Percentiles rank a stretch among this genome's conserved stretches.
Evolutionary conservation across 108 stramenopile genomes (phyloP).

Genomic region (Bacterosira constricta): DNA sequence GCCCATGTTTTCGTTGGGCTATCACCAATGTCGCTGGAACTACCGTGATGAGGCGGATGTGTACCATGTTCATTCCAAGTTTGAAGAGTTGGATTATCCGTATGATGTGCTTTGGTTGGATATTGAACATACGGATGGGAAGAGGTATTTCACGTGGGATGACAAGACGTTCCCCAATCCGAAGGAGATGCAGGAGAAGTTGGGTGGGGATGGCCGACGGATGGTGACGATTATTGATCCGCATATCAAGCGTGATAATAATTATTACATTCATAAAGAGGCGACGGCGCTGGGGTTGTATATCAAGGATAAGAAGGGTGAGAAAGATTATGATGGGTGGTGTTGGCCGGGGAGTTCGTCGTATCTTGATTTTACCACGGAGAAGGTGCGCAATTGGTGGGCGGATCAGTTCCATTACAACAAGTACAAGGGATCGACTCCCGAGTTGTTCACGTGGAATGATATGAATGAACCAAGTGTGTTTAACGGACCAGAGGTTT

Average conservation of each 20-base stretch:
- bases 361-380: constrained; percentile 98
- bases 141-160: constrained; percentile 99
- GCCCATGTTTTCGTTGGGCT: constrained; percentile 97
- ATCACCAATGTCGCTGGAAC: constrained; percentile 99
- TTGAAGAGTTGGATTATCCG: constrained; percentile 97
- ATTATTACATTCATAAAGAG: constrained; percentile 95
- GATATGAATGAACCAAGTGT: constrained; percentile 99
- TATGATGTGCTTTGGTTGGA: constrained; percentile 99
- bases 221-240: constrained; percentile 99
- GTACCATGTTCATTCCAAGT: constrained; percentile 87
- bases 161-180: constrained; percentile 93
- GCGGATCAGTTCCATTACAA: constrained; percentile 93
- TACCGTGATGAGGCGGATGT: constrained; percentile 98
- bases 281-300: constrained; percentile 92
- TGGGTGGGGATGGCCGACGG: constrained; percentile 88
- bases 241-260: constrained; percentile 96
- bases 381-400: constrained; percentile 95
- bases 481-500: constrained; percentile 99
- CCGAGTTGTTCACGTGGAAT: constrained; percentile 97
- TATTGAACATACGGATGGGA: constrained; percentile 99
- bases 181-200: constrained; percentile 88
- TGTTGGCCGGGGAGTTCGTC: constrained; percentile 99
- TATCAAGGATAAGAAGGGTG: constrained; percentile 91
- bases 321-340: constrained; percentile 98
- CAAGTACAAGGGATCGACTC: constrained; percentile 93